These are phyloP conservation scores for Fonsecaea erecta DNA, from an alignment of 2,329 filamentous ascomycete genomes.

Conservation along the genomic window DNA sequence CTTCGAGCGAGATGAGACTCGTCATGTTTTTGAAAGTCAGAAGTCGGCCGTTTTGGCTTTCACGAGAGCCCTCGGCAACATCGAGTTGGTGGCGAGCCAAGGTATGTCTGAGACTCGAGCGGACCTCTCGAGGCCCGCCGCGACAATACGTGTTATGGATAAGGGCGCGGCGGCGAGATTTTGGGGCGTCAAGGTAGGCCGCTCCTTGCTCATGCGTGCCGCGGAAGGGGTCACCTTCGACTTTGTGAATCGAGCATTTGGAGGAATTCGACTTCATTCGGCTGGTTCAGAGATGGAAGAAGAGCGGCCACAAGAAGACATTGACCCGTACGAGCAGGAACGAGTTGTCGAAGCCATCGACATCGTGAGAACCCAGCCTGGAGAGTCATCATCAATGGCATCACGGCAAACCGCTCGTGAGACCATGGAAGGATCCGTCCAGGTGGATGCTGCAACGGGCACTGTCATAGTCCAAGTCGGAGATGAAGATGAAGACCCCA, in stretches of 20 bases:
- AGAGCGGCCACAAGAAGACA: conserved; percentile 55
- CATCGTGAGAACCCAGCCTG: conserved; percentile 34
- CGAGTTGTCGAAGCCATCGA: conserved; percentile 47
- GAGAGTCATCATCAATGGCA: conserved; percentile 13
- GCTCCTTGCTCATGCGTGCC: conserved; percentile 63
- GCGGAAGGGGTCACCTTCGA: conserved; percentile 61
- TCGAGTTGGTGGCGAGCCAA: conserved; percentile 57
- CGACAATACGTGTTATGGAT: conserved; percentile 45
- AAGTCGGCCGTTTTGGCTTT: conserved; percentile 63
- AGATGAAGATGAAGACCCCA: conserved; percentile 27
- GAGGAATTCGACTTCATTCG: conserved; percentile 57
- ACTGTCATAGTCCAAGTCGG: conserved; percentile 32
- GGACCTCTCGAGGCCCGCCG: conserved; percentile 26
- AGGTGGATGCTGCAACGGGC: conserved; percentile 22
- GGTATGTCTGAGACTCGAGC: conserved; percentile 44
- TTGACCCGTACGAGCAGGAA: conserved; percentile 54
- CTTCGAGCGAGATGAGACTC: conserved; percentile 61
- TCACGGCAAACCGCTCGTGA: conserved; percentile 11
- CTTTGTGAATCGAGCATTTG: conserved; percentile 65
- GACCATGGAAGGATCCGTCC: conserved; percentile 14
- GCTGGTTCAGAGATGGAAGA: conserved; percentile 49
- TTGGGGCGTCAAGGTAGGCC: conserved; percentile 65
- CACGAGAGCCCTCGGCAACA: conserved; percentile 53
- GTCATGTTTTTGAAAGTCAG: conserved; percentile 59
- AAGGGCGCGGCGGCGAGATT: conserved; percentile 53